Evolutionary conservation across 1,139 yeast genomes (phyloP), one percentile per base, ranked within the genome.

Genomic region (Debaryomyces robertsiae): DNA sequence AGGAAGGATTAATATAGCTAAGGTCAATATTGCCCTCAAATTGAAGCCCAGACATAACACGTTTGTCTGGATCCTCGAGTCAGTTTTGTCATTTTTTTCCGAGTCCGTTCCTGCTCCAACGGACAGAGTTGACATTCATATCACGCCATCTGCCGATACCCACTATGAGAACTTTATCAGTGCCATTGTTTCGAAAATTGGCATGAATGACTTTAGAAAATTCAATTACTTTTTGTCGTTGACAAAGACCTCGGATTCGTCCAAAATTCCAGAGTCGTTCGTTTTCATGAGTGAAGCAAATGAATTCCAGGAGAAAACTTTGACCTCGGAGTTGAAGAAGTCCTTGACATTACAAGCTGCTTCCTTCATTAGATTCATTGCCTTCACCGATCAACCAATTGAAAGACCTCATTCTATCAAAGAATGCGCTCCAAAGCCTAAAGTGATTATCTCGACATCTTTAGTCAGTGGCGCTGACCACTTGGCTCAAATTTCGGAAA

Each of bases 221-320:
- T 79, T 78, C 47, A 84, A 86, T 67, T 93, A 89, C 68, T 91
- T 70, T 65, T 73, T 91, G 58, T 85, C 96, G 1, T 75, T 91
- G 57, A 88, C 98, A 51, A 86, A 80, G 55, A 89, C 96, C 30
- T 57, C 84, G 29, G 88, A 82, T 57, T 82, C 90, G 23, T 62
- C 76, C 23, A 74, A 77, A 52, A 70, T 91, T 54, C 96, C 97
- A 35, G 57, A 67, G 40, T 79, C 85, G 43, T 85, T 77, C 59
- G 96, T 90, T 16, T 88, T 81, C 67, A 91, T 93, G 98, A 75
- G 88, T 54, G 98, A 93, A 70, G 81, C 81, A 43, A 77, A 81
- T 46, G 98, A 91, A 60, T 73, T 88, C 64, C 89, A 84, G 53
- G 89, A 82, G 6, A 70, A 79, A 49, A 66, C 85, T 44, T 73